Evolutionary conservation across 371 early-diverging fungal species (phyloP).

Genomic region (Globomyces sp.): DNA sequence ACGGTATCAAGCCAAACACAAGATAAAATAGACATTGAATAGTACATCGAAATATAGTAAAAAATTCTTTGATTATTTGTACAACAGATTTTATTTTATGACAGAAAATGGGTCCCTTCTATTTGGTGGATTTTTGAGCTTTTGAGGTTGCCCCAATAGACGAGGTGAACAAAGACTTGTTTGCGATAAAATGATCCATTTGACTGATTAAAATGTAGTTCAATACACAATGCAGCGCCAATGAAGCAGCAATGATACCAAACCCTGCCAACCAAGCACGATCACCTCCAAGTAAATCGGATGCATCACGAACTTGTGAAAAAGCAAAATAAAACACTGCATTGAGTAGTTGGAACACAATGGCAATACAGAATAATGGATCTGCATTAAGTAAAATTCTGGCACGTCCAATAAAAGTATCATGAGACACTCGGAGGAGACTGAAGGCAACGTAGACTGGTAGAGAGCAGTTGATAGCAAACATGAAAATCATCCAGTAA

Average conservation of each 20-base stretch:
- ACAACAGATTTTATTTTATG: too few relatives aligned
- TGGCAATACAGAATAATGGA: not conserved
- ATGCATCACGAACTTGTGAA: not conserved
- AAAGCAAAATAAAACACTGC: not conserved
- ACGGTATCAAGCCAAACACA: too few relatives aligned
- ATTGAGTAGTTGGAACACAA: slow-evolving; percentile 3
- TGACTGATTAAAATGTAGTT: not conserved
- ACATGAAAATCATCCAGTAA: slow-evolving; percentile 7
- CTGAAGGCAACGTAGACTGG: slow-evolving; percentile 6
- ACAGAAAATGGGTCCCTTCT: too few relatives aligned
- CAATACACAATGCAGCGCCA: not conserved
- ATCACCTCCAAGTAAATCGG: not conserved
- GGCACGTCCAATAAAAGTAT: not conserved
- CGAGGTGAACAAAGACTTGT: too few relatives aligned
- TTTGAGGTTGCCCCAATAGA: too few relatives aligned
- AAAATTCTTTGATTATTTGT: too few relatives aligned
- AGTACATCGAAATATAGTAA: too few relatives aligned
- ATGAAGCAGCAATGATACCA: not conserved
- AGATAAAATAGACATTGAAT: too few relatives aligned
- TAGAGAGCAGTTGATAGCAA: slow-evolving; percentile 1
- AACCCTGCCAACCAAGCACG: slow-evolving; percentile 7
- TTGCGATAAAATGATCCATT: slow-evolving; percentile 1
- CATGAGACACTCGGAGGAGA: not conserved
- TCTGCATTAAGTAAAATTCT: not conserved
- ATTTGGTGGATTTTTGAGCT: too few relatives aligned